Evolutionary conservation across 2,329 filamentous ascomycete genomes (phyloP), one percentile per base, ranked within the genome.

Genomic region (Penicillium italicum): DNA sequence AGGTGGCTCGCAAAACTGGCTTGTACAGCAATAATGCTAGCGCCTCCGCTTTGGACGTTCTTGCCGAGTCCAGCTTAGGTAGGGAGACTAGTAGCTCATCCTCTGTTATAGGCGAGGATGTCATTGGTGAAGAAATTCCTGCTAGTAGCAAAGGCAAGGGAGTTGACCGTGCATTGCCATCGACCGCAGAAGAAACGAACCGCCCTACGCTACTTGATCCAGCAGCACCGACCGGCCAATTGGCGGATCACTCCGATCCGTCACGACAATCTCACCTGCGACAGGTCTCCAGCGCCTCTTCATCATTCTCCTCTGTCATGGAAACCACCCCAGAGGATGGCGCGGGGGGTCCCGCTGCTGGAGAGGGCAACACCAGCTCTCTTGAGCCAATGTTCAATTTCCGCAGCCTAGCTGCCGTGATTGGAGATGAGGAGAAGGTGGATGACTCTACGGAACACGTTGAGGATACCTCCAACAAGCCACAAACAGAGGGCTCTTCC

Each of bases 331-430:
- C 71, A 1, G 71, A 71, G 3, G 74, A 76, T 22, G 69, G 68
- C 20, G 50, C 64, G 3, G 77, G 80, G 1, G 77, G 79, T 1
- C 82, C 78, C 30, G 79, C 77, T 1, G 77, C 80, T 26, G 48
- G 48, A 5, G 78, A 80, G 14, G 75, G 75, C 61, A 75, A 74
- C 6, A 81, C 77, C 52, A 66, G 78, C 5, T 80, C 80, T 43
- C 76, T 81, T 0, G 92, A 97, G 69, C 85, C 91, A 3, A 85
- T 96, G 83, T 94, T 96, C 74, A 97, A 96, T 72, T 97, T 97
- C 69, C 82, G 86, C 53, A 96, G 91, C 63, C 77, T 97, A 22
- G 89, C 90, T 2, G 89, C 90, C 59, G 90, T 95, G 71, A 89
- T 97, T 30, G 89, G 87, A 0, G 85, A 82, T 37, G 81, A 85